Conservation (phyloP, 495 filamentous ascomycete genomes). For the Penicillium pulvis region DNA sequence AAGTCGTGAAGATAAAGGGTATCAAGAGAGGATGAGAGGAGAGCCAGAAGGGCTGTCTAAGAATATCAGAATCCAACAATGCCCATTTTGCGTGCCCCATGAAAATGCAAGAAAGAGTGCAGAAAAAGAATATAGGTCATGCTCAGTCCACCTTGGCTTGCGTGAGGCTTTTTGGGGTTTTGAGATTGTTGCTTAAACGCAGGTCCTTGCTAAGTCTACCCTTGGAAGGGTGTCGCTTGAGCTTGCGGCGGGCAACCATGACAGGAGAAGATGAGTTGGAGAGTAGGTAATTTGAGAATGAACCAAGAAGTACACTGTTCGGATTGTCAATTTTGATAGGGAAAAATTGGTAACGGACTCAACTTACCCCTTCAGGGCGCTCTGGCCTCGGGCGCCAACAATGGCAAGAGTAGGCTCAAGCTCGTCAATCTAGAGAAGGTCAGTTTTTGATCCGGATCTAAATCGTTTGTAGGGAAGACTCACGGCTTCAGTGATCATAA, state of each 20-base stretch:
- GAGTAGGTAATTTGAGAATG: conserved; percentile 95
- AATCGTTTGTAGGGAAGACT: conserved; percentile 25
- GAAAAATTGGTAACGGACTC: background rate
- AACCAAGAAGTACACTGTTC: conserved; percentile 81
- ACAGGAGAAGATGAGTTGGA: conserved; percentile 95
- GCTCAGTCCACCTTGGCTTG: conserved; percentile 65
- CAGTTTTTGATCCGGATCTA: conserved; percentile 18
- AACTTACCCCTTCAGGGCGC: conserved; percentile 87
- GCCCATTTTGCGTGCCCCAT: conserved; percentile 4
- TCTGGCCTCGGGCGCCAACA: conserved; percentile 84
- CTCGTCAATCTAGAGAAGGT: conserved; percentile 70
- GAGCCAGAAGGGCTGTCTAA: conserved; percentile 1
- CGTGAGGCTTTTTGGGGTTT: conserved; percentile 62
- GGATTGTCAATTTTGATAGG: conserved; percentile 15
- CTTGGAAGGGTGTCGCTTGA: conserved; percentile 69
- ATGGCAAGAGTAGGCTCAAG: conserved; percentile 92
- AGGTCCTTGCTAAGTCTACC: conserved; percentile 55
- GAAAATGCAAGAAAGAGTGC: conserved; percentile 11
- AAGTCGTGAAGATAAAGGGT: conserved; percentile 8
- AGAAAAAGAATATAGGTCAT: conserved; percentile 2
- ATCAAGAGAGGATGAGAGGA: conserved; percentile 9
- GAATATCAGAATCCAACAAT: conserved; percentile 5
- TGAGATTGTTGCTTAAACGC: conserved; percentile 72
- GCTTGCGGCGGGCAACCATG: conserved; percentile 84
- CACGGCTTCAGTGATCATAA: conserved; percentile 79